Conservation (phyloP, 164 flowering plant genomes). For the Piper betle region DNA sequence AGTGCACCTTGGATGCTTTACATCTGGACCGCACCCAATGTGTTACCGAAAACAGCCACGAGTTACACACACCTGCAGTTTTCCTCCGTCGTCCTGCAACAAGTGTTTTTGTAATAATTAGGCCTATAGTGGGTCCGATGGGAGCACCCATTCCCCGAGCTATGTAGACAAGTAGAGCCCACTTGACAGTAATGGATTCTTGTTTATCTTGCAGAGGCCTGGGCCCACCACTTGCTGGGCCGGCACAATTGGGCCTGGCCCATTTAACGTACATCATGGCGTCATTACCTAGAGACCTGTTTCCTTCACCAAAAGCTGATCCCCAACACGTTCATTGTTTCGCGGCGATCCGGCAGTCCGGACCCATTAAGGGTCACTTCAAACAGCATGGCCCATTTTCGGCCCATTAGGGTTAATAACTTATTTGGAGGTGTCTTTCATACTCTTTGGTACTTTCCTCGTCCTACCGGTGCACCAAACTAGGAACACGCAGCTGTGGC, state of each 20-base stretch:
- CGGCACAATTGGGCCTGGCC: neutral
- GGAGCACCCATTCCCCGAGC: too few relatives aligned
- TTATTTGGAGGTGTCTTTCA: too few relatives aligned
- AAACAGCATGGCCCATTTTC: too few relatives aligned
- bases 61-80: too few relatives aligned
- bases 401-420: neutral
- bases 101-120: too few relatives aligned
- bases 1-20: neutral
- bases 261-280: neutral
- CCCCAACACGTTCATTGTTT: neutral
- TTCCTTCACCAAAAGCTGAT: neutral
- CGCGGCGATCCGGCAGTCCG: neutral
- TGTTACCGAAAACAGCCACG: too few relatives aligned
- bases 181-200: neutral
- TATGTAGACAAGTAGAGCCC: neutral
- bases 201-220: neutral
- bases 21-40: too few relatives aligned
- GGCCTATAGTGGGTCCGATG: neutral
- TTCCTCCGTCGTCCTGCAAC: too few relatives aligned
- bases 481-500: neutral
- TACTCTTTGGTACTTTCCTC: neutral
- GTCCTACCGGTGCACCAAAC: neutral
- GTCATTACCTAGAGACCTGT: neutral
- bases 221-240: neutral
- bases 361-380: neutral